Evolutionary conservation across 495 filamentous ascomycete genomes (phyloP), one percentile per base, ranked within the genome.

Genomic region (Podospora anserina): DNA sequence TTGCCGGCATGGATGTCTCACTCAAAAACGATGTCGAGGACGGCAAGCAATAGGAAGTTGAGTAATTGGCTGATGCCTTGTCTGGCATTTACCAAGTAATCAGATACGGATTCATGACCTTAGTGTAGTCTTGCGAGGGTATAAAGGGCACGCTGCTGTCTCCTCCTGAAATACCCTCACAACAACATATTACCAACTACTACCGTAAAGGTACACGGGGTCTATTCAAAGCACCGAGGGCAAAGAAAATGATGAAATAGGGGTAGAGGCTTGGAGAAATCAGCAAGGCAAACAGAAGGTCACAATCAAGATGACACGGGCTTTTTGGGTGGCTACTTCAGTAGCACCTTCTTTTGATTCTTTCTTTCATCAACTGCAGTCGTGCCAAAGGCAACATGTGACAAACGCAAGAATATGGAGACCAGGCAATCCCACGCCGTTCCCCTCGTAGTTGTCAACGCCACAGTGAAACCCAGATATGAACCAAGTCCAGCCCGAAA

Each of bases 361-460:
- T 77, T 73, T 80, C 76, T 69, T 57, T 70, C 66, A 69, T 72
- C 69, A 72, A 77, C 78, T 82, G 79, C 77, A 81, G 79, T 70
- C 78, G 82, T 83, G 80, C 81, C 79, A 82, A 74, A 80, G 78
- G 82, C 82, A 81, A 79, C 77, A 84, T 83, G 80, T 84, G 79
- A 81, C 81, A 83, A 82, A 74, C 71, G 74, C 80, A 76, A 83
- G 78, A 70, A 75, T 69, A 79, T 86, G 83, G 85, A 86, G 88
- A 88, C 87, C 88, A 89, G 88, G 88, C 86, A 81, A 79, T 75
- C 30, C 70, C 65, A 80, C 67, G 87, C 88, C 88, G 87, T 89
- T 87, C 88, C 82, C 85, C 86, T 84, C 88, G 88, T 88, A 82
- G 78, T 87, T 84, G 83, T 88, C 83, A 83, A 82, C 79, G 79